Conservation (phyloP, 768 basidiomycete species). For the Termitomyces titanicus region DNA sequence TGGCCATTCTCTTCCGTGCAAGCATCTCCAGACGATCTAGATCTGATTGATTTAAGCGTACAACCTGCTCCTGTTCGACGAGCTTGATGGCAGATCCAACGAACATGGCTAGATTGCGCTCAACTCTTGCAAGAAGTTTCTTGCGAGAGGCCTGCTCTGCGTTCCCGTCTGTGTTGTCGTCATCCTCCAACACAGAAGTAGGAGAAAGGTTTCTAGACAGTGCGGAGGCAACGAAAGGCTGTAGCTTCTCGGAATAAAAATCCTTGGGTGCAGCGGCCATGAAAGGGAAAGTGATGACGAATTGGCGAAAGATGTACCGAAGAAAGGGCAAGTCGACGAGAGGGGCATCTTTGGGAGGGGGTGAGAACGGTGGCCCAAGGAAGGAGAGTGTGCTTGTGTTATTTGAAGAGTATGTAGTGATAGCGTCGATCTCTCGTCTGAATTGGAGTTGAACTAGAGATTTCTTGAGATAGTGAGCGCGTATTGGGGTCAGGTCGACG, state of each 20-base stretch:
- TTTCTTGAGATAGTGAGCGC: conserved; percentile 99
- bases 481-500: conserved; percentile 69
- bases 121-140: conserved; percentile 71
- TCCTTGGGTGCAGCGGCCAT: conserved; percentile 83
- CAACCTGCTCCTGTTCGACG: conserved; percentile 82
- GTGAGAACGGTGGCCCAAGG: conserved; percentile 85
- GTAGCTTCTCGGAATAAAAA: conserved; percentile 93
- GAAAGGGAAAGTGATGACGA: conserved; percentile 94
- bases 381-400: conserved; percentile 72
- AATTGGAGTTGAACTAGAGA: conserved; percentile 87
- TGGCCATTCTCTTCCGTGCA: conserved; percentile 59
- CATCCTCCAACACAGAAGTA: conserved; percentile 56
- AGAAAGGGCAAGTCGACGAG: conserved; percentile 81
- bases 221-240: conserved; percentile 86
- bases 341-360: conserved; percentile 55
- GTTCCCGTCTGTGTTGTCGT: conserved; percentile 32
- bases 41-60: conserved; percentile 83
- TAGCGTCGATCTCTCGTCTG: conserved; percentile 65
- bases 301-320: conserved; percentile 87
- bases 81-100: conserved; percentile 81
- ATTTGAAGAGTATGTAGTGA: conserved; percentile 47
- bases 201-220: conserved; percentile 76
- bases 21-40: conserved; percentile 73
- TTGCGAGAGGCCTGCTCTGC: conserved; percentile 56
- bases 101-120: conserved; percentile 83